Evolutionary conservation across 768 basidiomycete genomes (phyloP), one percentile per base, ranked within the genome.

Genomic region (Termitomyces sp.): DNA sequence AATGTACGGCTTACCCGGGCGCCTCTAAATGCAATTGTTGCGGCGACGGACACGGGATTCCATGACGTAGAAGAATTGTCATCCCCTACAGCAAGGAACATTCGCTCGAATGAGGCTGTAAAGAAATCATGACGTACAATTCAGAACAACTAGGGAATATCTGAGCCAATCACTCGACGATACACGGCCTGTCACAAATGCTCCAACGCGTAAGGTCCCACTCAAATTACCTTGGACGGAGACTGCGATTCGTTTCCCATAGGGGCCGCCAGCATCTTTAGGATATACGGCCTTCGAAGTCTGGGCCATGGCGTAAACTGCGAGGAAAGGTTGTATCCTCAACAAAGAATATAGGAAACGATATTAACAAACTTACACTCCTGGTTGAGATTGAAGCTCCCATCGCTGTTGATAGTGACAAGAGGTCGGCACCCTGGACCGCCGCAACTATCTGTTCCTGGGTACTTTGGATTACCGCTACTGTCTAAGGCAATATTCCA

Each of bases 401-500:
- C 85, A 53, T 82, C 80, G 62, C 71, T 82, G 63, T 87, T 86
- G 49, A 90, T 79, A 7, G 85, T 84, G 5, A 79, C 86, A 5
- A 91, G 76, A 3, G 81, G 80, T 14, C 88, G 79, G 64, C 88
- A 92, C 16, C 86, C 85, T 18, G 77, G 64, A 4, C 78, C 78
- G 1, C 76, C 75, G 59, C 89, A 92, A 57, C 84, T 87, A 55
- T 73, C 73, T 2, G 84, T 81, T 6, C 85, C 84, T 0, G 87
- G 86, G 3, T 86, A 74, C 64, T 79, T 80, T 2, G 89, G 88
- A n/a, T 80, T 68, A 0, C 89, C 87, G 36, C 69, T 78, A 0
- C 80, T 73, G 42, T 90, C 83, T 9, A 87, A 75, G 0, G 86
- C 89, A 43, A 90, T 69, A 63, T 88, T 88, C 88, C 89, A 92